These are phyloP conservation scores for Cotoneaster glaucophyllus DNA, from an alignment of 306 rosid genomes.

Conservation along the genomic window DNA sequence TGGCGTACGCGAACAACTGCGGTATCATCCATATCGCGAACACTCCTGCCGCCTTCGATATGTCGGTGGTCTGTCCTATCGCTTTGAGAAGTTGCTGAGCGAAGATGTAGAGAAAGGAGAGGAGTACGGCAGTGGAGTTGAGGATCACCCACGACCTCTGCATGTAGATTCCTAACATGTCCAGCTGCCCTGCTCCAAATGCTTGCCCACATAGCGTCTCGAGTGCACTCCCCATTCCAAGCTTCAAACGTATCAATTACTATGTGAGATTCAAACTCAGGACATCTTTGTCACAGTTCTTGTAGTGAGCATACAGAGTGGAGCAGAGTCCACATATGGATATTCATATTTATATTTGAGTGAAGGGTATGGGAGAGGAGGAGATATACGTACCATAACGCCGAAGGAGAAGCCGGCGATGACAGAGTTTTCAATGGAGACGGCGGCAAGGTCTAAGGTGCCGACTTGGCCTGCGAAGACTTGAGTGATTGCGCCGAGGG, in stretches of 20 bases:
- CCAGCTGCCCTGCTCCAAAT: slow-evolving; percentile 61
- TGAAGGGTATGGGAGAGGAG: too few species aligned
- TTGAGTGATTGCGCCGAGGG: slow-evolving; percentile 85
- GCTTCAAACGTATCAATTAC: slow-evolving; percentile 18
- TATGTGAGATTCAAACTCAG: too few species aligned
- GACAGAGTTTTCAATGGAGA: slow-evolving; percentile 81
- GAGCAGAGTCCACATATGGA: too few species aligned
- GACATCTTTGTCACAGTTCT: too few species aligned
- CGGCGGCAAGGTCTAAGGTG: slow-evolving; percentile 72
- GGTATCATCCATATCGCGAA: slow-evolving; percentile 85
- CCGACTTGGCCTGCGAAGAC: slow-evolving; percentile 74
- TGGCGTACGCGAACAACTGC: slow-evolving; percentile 75
- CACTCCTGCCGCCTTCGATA: slow-evolving; percentile 65
- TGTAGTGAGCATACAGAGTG: too few species aligned
- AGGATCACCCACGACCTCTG: slow-evolving; percentile 87
- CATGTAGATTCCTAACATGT: slow-evolving; percentile 84
- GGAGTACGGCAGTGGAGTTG: slow-evolving; percentile 27
- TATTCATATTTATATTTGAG: too few species aligned
- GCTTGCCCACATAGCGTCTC: slow-evolving; percentile 96
- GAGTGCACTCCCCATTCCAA: slow-evolving; percentile 93
- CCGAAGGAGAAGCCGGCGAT: slow-evolving; percentile 92
- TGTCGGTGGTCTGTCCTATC: slow-evolving; percentile 61
- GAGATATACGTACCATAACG: slow-evolving; percentile 36
- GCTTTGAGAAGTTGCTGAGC: slow-evolving; percentile 35
- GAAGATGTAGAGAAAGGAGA: slow-evolving; percentile 48